Conservation (phyloP, 1,284 basidiomycete species). For the Apiotrichum porosum region DNA sequence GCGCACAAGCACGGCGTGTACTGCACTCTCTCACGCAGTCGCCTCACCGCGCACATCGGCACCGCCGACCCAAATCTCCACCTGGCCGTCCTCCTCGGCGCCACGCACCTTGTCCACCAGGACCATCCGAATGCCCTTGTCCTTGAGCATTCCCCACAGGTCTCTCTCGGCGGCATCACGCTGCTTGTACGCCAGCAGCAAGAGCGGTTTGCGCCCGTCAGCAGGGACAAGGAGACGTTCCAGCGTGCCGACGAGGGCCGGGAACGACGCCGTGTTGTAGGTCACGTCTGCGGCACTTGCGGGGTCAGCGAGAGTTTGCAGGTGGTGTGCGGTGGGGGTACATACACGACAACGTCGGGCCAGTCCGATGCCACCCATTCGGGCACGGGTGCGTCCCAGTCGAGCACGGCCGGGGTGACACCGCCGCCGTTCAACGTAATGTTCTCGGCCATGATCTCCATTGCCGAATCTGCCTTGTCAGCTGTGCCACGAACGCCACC, state of each 20-base stretch:
- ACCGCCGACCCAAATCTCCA: constrained; percentile 66
- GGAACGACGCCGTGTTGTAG: constrained; percentile 79
- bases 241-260: constrained; percentile 45
- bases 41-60: constrained; percentile 1
- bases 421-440: constrained; percentile 53
- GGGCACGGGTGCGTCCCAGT: constrained; percentile 68
- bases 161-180: constrained; percentile 66
- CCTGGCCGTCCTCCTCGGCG: constrained; percentile 50
- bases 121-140: constrained; percentile 35
- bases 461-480: constrained; percentile 60
- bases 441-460: constrained; percentile 69
- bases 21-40: too few relatives aligned
- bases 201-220: not conserved
- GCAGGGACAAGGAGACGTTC: constrained; percentile 22
- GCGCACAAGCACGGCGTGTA: too few relatives aligned
- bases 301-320: too few relatives aligned
- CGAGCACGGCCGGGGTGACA: constrained; percentile 54
- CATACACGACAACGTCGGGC: constrained; percentile 43
- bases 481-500: not conserved
- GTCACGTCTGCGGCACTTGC: constrained; percentile 80
- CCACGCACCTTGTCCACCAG: constrained; percentile 58
- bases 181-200: constrained; percentile 77
- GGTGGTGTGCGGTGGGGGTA: constrained; percentile 2
- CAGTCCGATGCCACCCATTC: constrained; percentile 38
- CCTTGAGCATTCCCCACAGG: constrained; percentile 61